Base-by-base conservation (phyloP, 345 rosid species). In the Hibiscus syriacus region DNA sequence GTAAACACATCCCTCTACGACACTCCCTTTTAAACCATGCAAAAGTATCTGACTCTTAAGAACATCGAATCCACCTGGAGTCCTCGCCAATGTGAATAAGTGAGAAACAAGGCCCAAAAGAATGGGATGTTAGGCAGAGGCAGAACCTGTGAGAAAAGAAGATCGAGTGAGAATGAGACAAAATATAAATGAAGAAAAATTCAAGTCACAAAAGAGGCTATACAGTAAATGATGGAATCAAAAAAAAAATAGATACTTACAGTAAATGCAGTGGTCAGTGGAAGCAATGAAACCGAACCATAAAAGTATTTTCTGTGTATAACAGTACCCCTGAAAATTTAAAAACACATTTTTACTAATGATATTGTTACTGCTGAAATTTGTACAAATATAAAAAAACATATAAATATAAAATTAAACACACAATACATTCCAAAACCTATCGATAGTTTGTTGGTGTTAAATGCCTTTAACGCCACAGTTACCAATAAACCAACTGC, bases 1-100 rank as follows among this genome's bases (percentile, higher is more conserved):
- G 1, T 6, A 0, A 27, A 27, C 32, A 57, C 20, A 57, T 11
- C 26, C 41, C 26, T 56, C 30, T 6, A 57, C 4, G 8, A n/a
- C 20, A 2, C 14, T 14, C 45, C 34, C 39, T 55, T 55, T 23
- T 25, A 55, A 71, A 46, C 52, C 29, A 78, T 14, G 19, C 22
- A 29, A 70, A 70, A 38, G 19, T 38, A 26, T 50, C 55, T 20
- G 20, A 10, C 55, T 49, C 22, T n/a, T 29, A 45, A 49, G 50
- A 59, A 62, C 25, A 32, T 13, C 3, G 23, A 25, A 67, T 78
- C 58, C 66, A 94, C 99, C 99, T 94, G 83, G 60, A 86, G 86
- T 66, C 96, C 98, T 70, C 93, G 85, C 99, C 99, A 91, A 70
- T 91, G 87, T 5, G 99, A 94, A 77, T 91, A 91, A 12, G 93